Evolutionary conservation across 495 filamentous ascomycete genomes (phyloP).

Genomic region (Talaromyces stipitatus): DNA sequence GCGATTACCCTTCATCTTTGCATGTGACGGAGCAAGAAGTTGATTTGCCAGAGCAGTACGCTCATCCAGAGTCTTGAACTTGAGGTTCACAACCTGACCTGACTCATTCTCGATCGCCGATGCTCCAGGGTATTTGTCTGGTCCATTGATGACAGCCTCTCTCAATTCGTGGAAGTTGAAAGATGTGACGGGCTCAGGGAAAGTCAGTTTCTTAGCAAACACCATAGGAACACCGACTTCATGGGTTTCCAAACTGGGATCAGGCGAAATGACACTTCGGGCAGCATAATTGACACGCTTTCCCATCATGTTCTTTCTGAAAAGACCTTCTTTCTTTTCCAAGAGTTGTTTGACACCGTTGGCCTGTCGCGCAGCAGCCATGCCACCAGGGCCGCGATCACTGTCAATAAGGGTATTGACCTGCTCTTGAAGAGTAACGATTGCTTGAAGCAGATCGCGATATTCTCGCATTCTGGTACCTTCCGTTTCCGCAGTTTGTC

Average conservation of each 20-base stretch:
- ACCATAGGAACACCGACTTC: conserved; percentile 97
- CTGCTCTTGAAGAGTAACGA: conserved; percentile 74
- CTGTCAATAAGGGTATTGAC: conserved; percentile 89
- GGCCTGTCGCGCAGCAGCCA: conserved; percentile 34
- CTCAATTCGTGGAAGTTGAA: conserved; percentile 95
- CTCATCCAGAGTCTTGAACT: conserved; percentile 78
- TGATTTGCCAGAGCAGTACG: conserved; percentile 82
- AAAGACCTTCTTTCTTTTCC: conserved; percentile 98
- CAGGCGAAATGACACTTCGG: conserved; percentile 94
- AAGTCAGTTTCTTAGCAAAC: conserved; percentile 93
- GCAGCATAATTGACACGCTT: conserved; percentile 99
- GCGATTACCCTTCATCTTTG: conserved; percentile 62
- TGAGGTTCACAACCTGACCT: conserved; percentile 81
- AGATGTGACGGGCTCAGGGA: conserved; percentile 92
- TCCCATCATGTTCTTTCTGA: conserved; percentile 99
- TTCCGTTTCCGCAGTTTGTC: conserved; percentile 43
- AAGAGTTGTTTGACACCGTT: conserved; percentile 92
- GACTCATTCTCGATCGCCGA: conserved; percentile 91
- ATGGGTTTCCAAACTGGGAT: conserved; percentile 97
- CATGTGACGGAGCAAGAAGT: conserved; percentile 79
- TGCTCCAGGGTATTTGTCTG: conserved; percentile 90
- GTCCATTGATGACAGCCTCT: conserved; percentile 92
- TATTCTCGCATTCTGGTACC: conserved; percentile 39
- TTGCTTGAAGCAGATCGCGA: conserved; percentile 59
- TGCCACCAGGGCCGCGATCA: conserved; percentile 52